Evolutionary conservation across 495 filamentous ascomycete genomes (phyloP).

Genomic region (Neurospora hispaniola): DNA sequence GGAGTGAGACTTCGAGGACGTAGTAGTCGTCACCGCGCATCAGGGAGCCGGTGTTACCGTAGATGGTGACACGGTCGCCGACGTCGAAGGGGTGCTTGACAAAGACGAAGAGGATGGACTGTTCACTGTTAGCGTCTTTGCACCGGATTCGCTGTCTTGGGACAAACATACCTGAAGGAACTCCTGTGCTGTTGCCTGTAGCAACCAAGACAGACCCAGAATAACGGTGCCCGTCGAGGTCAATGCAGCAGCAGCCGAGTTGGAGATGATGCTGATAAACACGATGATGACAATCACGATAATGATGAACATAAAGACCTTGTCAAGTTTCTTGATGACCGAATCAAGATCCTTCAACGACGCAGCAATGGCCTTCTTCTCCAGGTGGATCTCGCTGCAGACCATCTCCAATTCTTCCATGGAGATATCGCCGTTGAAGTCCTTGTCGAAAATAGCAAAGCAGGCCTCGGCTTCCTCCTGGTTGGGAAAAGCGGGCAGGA

Average conservation of each 20-base stretch:
- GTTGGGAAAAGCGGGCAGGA: conserved; percentile 71
- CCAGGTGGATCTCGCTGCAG: conserved; percentile 87
- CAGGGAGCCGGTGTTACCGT: conserved; percentile 72
- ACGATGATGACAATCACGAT: conserved; percentile 68
- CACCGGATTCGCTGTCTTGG: not conserved
- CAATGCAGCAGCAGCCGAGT: conserved; percentile 71
- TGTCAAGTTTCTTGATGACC: conserved; percentile 83
- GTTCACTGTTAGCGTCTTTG: too few relatives aligned
- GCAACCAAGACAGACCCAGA: conserved; percentile 83
- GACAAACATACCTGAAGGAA: conserved; percentile 45
- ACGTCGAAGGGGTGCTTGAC: conserved; percentile 98
- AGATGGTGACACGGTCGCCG: conserved; percentile 84
- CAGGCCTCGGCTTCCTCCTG: conserved; percentile 84
- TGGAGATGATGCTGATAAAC: conserved; percentile 80
- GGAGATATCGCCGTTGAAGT: conserved; percentile 93
- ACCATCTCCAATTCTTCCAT: conserved; percentile 92
- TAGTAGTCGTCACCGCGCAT: conserved; percentile 87
- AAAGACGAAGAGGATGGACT: conserved; percentile 85
- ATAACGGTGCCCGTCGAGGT: conserved; percentile 79
- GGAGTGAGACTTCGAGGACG: conserved; percentile 86
- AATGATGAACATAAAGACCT: conserved; percentile 80
- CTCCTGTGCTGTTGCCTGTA: conserved; percentile 86
- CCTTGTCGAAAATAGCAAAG: conserved; percentile 90
- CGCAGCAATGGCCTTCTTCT: conserved; percentile 90
- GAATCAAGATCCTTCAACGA: conserved; percentile 92